phyloP scores from a whole-genome alignment of 345 rosid species.

The Lagerstroemia speciosa region DNA sequence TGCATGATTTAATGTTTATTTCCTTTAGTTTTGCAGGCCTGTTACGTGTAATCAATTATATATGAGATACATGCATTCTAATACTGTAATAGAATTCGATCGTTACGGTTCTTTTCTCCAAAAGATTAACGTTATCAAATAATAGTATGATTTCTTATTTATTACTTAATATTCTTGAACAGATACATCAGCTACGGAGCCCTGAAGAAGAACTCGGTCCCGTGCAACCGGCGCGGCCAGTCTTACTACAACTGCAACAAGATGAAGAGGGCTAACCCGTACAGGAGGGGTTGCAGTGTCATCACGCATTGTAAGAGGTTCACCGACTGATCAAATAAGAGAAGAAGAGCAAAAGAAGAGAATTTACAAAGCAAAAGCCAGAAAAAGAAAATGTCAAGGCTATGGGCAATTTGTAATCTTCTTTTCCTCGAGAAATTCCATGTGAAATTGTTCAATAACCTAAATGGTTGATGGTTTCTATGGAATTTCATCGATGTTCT shows the following conservation, averaged over 20 bases:
- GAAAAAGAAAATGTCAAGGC: background rate
- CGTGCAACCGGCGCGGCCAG: conserved; percentile 15
- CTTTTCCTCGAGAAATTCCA: background rate
- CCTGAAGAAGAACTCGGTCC: conserved; percentile 1
- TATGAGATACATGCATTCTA: no score
- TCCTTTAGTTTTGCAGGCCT: no score
- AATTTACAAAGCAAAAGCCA: background rate
- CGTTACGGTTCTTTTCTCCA: no score
- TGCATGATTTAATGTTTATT: no score
- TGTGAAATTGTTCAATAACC: background rate
- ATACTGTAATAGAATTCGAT: no score
- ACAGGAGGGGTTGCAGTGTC: conserved; percentile 14
- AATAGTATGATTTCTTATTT: no score
- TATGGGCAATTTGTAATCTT: background rate
- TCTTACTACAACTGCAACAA: conserved; percentile 14
- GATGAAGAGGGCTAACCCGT: conserved; percentile 12
- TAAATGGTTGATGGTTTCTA: background rate
- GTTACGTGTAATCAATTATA: no score
- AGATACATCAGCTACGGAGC: conserved; percentile 10
- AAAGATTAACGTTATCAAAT: no score
- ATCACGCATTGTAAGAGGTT: conserved; percentile 11
- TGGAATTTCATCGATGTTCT: background rate
- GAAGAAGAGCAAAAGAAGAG: background rate
- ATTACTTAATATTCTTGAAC: no score
- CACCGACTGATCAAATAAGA: background rate